These are phyloP conservation scores for Zychaea mexicana DNA, from an alignment of 371 early-diverging fungal species.

Conservation along the genomic window DNA sequence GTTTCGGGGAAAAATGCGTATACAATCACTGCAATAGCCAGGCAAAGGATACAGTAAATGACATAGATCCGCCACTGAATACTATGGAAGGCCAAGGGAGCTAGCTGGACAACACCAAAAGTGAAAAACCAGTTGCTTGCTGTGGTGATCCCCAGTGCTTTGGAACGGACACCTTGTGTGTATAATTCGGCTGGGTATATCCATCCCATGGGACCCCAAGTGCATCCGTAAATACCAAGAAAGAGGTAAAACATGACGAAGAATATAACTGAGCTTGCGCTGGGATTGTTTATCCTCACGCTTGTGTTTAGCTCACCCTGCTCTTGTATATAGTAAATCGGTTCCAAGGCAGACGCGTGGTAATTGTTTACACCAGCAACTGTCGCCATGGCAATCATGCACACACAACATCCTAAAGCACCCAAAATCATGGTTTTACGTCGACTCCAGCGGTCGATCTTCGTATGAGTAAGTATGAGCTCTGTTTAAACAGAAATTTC, in stretches of 20 bases:
- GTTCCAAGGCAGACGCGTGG: not conserved
- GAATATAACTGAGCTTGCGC: conserved; percentile 51
- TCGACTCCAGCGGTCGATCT: conserved; percentile 72
- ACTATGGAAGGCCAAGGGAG: conserved; percentile 61
- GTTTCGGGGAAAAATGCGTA: conserved; percentile 84
- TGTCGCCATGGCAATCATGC: conserved; percentile 48
- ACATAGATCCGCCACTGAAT: conserved; percentile 66
- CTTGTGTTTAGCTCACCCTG: not conserved
- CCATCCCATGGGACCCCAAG: conserved; percentile 59
- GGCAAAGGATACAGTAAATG: conserved; percentile 65
- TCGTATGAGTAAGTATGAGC: no score
- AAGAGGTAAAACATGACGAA: conserved; percentile 73
- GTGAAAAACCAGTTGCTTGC: conserved; percentile 89
- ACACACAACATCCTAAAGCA: conserved; percentile 43
- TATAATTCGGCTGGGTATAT: conserved; percentile 83
- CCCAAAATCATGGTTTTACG: conserved; percentile 57
- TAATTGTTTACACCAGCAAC: conserved; percentile 45
- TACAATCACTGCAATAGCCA: conserved; percentile 57
- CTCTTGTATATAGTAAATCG: not conserved
- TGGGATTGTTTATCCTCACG: not conserved
- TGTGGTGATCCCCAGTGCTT: conserved; percentile 84
- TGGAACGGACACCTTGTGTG: conserved; percentile 75
- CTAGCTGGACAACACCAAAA: conserved; percentile 63
- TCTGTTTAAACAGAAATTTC: not conserved
- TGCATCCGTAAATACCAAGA: conserved; percentile 76